Conservation (phyloP, 2,329 filamentous ascomycete species). For the Venturia carpophila region DNA sequence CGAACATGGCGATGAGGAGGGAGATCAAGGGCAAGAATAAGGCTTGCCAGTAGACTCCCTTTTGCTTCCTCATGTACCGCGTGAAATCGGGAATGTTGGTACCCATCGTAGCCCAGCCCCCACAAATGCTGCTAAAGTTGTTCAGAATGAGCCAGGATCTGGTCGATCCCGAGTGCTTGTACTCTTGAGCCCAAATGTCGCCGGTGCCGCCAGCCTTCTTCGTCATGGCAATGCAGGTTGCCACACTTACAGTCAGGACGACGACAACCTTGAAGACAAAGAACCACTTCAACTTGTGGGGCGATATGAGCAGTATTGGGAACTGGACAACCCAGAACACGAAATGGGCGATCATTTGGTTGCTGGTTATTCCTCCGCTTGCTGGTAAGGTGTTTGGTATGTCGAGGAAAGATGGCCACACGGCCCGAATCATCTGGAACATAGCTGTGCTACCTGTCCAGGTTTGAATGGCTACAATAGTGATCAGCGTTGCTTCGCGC, state of each 20-base stretch:
- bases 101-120: slow-evolving; percentile 20
- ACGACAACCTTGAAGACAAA: slow-evolving; percentile 20
- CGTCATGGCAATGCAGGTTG: slow-evolving; percentile 21
- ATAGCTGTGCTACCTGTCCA: slow-evolving; percentile 29
- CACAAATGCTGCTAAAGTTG: slow-evolving; percentile 15
- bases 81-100: slow-evolving; percentile 20
- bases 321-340: slow-evolving; percentile 19
- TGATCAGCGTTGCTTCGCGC: not conserved
- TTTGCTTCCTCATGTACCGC: slow-evolving; percentile 22
- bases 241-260: slow-evolving; percentile 16
- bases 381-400: slow-evolving; percentile 10
- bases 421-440: not conserved
- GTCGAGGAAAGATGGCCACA: slow-evolving; percentile 14
- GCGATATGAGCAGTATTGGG: slow-evolving; percentile 23
- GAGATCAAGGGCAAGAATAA: slow-evolving; percentile 23
- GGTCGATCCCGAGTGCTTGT: slow-evolving; percentile 18
- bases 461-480: slow-evolving; percentile 27
- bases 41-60: slow-evolving; percentile 22
- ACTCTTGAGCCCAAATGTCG: slow-evolving; percentile 7
- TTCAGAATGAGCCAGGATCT: slow-evolving; percentile 19
- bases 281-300: slow-evolving; percentile 19
- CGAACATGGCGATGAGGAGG: slow-evolving; percentile 24
- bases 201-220: slow-evolving; percentile 24
- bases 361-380: slow-evolving; percentile 38
- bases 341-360: slow-evolving; percentile 34